Conservation (phyloP, 352 stramenopile species). For the Pythium guiyangense region DNA sequence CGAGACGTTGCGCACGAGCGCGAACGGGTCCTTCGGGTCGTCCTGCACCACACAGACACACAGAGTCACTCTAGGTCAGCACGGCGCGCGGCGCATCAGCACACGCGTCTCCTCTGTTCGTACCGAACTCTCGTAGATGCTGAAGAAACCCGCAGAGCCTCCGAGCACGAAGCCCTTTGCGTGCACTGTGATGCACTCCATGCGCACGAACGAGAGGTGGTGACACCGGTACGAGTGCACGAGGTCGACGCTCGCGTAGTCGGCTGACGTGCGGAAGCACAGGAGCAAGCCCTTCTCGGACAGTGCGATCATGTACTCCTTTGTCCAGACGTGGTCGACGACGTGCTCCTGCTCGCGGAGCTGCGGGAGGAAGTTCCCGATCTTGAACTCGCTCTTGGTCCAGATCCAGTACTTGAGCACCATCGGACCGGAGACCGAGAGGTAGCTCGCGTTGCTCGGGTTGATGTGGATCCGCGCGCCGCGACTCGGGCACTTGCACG, state of each 20-base stretch:
- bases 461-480: slow-evolving; percentile 66
- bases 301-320: slow-evolving; percentile 66
- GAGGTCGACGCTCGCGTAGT: slow-evolving; percentile 53
- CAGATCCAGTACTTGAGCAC: slow-evolving; percentile 78
- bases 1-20: slow-evolving; percentile 63
- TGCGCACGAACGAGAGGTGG: slow-evolving; percentile 57
- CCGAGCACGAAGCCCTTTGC: slow-evolving; percentile 73
- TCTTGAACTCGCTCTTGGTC: slow-evolving; percentile 75
- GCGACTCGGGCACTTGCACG: slow-evolving; percentile 61
- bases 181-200: slow-evolving; percentile 64
- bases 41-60: slow-evolving; percentile 26
- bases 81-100: no score
- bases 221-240: slow-evolving; percentile 62
- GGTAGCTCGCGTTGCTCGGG: slow-evolving; percentile 60
- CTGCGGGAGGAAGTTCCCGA: slow-evolving; percentile 68
- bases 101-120: background rate
- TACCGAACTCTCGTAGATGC: slow-evolving; percentile 71
- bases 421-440: slow-evolving; percentile 72
- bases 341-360: slow-evolving; percentile 81
- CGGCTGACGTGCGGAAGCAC: slow-evolving; percentile 48
- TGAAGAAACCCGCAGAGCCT: slow-evolving; percentile 69
- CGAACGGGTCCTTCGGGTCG: slow-evolving; percentile 72
- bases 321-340: slow-evolving; percentile 74
- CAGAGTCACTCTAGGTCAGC: background rate
- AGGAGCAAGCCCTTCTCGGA: slow-evolving; percentile 66